Evolutionary conservation across 805 yeast genomes (phyloP).

Genomic region (Candida maris): DNA sequence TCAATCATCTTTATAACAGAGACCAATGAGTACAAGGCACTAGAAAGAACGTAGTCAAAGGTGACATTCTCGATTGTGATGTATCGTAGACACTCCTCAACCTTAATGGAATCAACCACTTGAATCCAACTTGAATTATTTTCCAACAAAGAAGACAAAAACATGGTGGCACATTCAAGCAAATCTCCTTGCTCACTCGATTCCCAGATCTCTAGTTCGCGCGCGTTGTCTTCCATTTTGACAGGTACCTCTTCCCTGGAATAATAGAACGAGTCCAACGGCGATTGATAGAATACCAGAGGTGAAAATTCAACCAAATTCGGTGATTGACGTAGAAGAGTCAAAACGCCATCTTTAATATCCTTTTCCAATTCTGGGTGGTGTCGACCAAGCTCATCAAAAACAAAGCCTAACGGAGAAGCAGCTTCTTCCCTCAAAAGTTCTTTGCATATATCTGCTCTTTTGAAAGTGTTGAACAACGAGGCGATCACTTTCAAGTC

Average conservation of each 20-base stretch:
- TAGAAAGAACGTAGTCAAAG: conserved; percentile 56
- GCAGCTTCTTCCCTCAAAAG: conserved; percentile 52
- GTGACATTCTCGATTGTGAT: conserved; percentile 53
- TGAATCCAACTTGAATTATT: conserved; percentile 48
- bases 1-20: conserved; percentile 56
- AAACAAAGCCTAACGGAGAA: conserved; percentile 55
- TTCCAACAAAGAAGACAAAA: conserved; percentile 50
- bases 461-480: conserved; percentile 50
- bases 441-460: conserved; percentile 48
- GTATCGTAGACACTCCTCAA: conserved; percentile 45
- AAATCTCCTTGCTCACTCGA: conserved; percentile 41
- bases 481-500: conserved; percentile 34
- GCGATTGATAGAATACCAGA: conserved; percentile 42
- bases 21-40: conserved; percentile 48
- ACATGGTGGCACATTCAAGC: conserved; percentile 47
- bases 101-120: conserved; percentile 35
- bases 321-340: background rate
- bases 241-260: conserved; percentile 38
- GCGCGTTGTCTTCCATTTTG: conserved; percentile 39
- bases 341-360: conserved; percentile 35
- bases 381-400: conserved; percentile 82
- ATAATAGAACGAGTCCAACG: conserved; percentile 37
- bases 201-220: conserved; percentile 52
- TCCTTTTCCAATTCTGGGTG: conserved; percentile 67
- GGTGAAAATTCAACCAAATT: conserved; percentile 42